Conservation (phyloP, 208 protist species). For the Leishmania gerbilli region DNA sequence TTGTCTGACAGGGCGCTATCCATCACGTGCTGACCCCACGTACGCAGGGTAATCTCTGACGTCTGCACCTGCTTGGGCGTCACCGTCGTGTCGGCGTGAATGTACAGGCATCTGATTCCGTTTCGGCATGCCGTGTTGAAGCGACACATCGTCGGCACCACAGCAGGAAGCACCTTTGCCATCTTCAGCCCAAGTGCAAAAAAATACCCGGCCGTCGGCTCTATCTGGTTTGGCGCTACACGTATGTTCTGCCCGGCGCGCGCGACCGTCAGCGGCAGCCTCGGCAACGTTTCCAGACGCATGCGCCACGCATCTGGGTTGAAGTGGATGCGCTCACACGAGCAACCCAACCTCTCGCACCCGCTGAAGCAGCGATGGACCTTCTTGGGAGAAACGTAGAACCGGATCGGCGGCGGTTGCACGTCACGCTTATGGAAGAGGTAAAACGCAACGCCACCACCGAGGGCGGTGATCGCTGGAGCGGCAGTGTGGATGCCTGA, state of each 20-base stretch:
- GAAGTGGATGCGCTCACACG: slow-evolving; percentile 68
- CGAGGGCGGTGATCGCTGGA: not conserved
- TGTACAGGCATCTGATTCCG: slow-evolving; percentile 73
- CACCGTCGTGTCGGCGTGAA: slow-evolving; percentile 57
- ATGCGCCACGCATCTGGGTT: slow-evolving; percentile 48
- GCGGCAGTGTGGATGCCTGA: not conserved
- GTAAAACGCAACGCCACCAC: slow-evolving; percentile 45
- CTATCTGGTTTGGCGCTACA: slow-evolving; percentile 39
- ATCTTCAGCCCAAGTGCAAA: slow-evolving; percentile 67
- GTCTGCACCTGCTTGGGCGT: slow-evolving; percentile 34
- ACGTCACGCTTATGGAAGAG: slow-evolving; percentile 74
- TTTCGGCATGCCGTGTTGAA: slow-evolving; percentile 68
- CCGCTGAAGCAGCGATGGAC: slow-evolving; percentile 71
- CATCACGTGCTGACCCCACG: slow-evolving; percentile 20
- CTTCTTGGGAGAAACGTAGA: slow-evolving; percentile 63
- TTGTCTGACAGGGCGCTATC: slow-evolving; percentile 22
- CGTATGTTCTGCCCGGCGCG: slow-evolving; percentile 41
- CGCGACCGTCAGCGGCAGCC: slow-evolving; percentile 29
- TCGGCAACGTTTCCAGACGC: slow-evolving; percentile 57
- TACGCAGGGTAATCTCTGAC: slow-evolving; percentile 23
- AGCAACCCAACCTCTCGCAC: slow-evolving; percentile 48
- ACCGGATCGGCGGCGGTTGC: slow-evolving; percentile 67
- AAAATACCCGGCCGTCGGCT: slow-evolving; percentile 78
- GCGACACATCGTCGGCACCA: slow-evolving; percentile 77
- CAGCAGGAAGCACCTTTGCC: slow-evolving; percentile 53